Evolutionary conservation across 2,329 filamentous ascomycete species (phyloP), one percentile per base, ranked within the genome.

Genomic region (Claviceps sp.): DNA sequence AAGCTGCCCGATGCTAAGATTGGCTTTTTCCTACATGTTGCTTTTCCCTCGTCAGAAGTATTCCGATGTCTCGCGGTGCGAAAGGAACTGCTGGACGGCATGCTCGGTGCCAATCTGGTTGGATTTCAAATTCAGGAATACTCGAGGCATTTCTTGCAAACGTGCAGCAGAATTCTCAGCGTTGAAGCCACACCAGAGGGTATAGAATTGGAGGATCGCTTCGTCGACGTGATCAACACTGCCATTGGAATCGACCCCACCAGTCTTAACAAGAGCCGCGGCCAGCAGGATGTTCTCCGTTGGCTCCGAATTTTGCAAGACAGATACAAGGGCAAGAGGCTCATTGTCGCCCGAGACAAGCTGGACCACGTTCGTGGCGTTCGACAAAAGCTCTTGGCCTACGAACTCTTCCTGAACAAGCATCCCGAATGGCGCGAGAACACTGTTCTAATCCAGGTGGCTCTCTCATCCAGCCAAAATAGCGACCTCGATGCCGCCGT

Each of bases 71-170:
- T 97, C 22, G 87, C 91, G 2, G 83, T 88, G 11, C 85, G 91
- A 53, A 90, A 86, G 58, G 80, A 95, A 66, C 77, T 97, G 9
- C 77, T 97, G 1, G 85, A 95, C 59, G 91, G 93, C 51, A 91
- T 97, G 74, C 79, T 97, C 0, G 91, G 91, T 9, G 88, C 93
- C 51, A 95, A 96, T 60, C 73, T 97, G 13, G 80, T 97, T 55
- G 90, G 88, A 1, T 97, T 97, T 69, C 91, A 97, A 69, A 95
- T 89, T 23, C 81, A 85, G 52, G 91, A 97, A 66, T 97, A 97
- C 62, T 85, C 86, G 4, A 82, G 91, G 14, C 93, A 97, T 69
- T 97, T 97, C 67, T 73, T 96, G 48, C 90, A 96, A 68, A 97
- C 91, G 0, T 96, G 91, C 74, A 95, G 88, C 65, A 85, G 93